Conservation (phyloP, 805 yeast species). For the Candida koratica region DNA sequence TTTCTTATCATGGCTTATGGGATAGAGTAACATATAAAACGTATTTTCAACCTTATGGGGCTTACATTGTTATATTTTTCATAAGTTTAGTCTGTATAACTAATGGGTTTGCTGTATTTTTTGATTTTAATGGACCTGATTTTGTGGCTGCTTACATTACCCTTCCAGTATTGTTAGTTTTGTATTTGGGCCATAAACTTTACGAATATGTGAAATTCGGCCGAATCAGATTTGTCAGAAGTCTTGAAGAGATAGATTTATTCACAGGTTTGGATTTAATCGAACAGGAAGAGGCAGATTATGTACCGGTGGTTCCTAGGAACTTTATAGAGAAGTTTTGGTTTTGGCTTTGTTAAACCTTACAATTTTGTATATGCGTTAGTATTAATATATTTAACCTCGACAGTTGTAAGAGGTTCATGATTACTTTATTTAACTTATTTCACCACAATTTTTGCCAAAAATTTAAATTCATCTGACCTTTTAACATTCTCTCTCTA, state of each 20-base stretch:
- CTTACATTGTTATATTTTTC: constrained; percentile 24
- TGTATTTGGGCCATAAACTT: constrained; percentile 28
- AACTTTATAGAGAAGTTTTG: constrained; percentile 42
- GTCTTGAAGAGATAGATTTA: constrained; percentile 56
- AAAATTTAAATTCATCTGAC: constrained; percentile 5
- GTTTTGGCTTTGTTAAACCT: constrained; percentile 28
- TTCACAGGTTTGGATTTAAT: constrained; percentile 55
- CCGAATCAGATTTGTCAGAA: constrained; percentile 18
- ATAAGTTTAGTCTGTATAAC: constrained; percentile 25
- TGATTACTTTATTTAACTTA: too few relatives aligned
- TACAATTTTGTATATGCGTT: too few relatives aligned
- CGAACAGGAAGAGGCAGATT: constrained; percentile 47
- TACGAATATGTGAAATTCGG: constrained; percentile 13
- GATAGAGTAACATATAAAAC: constrained; percentile 24
- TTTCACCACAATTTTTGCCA: constrained; percentile 17
- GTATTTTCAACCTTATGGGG: constrained; percentile 29
- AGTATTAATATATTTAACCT: too few relatives aligned
- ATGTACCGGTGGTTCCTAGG: constrained; percentile 36
- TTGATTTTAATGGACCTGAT: constrained; percentile 24
- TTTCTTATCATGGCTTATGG: constrained; percentile 9
- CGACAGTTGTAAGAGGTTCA: too few relatives aligned
- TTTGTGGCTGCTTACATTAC: constrained; percentile 36
- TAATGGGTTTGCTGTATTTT: constrained; percentile 33
- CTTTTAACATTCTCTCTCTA: constrained; percentile 11
- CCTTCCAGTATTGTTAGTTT: constrained; percentile 24